Base-by-base conservation (phyloP, 176 grass and related monocot species). In the sorghum (Sorghum bicolor) region DNA sequence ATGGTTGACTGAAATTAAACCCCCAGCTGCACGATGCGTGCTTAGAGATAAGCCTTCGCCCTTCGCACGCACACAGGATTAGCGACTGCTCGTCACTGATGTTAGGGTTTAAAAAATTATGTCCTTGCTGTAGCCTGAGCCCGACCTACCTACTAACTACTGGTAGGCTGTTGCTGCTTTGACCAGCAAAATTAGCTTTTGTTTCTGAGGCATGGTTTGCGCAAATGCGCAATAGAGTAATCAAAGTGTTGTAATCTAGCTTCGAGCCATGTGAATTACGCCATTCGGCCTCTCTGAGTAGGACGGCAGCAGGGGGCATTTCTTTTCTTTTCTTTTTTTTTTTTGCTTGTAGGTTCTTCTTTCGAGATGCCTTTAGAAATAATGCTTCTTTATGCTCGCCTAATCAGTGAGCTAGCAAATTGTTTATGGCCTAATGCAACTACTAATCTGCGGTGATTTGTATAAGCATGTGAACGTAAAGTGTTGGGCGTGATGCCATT, bases 231-330 rank as follows among this genome's bases (percentile, higher is more conserved):
- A 77, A 37, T 85, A 64, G 60, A 44, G 41, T 43, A 77, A 43
- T 14, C 7, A 67, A 67, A 64, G n/a, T 62, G 11, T 43, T 62
- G 13, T 69, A 57, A 13, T 77, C 71, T 77, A 31, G 36, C 2
- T 66, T 72, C 55, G 80, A 74, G 79, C 74, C 83, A 90, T 90
- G 83, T 90, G 88, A 82, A 47, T 82, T 82, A 16, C 72, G 80
- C 33, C 66, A 19, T 28, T 41, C 75, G n/a, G n/a, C 55, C 52
- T 52, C 64, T 44, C 52, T 53, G 70, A 34, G 52, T 64, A 71
- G 82, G 74, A 15, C 41, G 64, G 77, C 32, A 36, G 25, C 5
- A 11, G 38, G 29, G 62, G 26, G 17, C 24, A 28, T 64, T 64
- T 33, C 5, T 80, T 79, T 68, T n/a, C n/a, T n/a, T n/a, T n/a